Evolutionary conservation across 2,329 filamentous ascomycete species (phyloP), one percentile per base, ranked within the genome.

Genomic region (Xylaria sp.): DNA sequence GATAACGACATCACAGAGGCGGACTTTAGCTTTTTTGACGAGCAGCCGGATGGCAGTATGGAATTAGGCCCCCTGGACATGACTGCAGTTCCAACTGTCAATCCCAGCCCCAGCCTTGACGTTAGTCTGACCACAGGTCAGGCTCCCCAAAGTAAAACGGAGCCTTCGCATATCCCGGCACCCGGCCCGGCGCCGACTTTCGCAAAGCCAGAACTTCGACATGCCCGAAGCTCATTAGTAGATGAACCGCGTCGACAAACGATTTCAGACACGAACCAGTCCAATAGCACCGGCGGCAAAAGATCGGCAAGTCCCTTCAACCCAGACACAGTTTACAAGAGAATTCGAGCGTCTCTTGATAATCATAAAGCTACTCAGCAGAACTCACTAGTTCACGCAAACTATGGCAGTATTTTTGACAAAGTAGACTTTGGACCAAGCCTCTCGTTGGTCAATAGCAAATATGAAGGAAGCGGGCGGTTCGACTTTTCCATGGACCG

Each of bases 1-100:
- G 88, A 90, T n/a, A 87, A 89, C 71, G 88, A 90, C 72, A 85
- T 95, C n/a, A 94, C 91, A 0, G 93, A 96, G 73, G 92, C 89
- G 6, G 93, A 96, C 76, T 95, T 95, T 78, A 93, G 88, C 77
- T 95, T 94, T 79, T 95, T 95, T 73, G 92, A 95, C 74, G 90
- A 91, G 69, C 81, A 86, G 31, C 84, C 86, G 2, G 82, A 70
- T 9, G 58, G 78, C 2, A 80, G 79, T 12, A 78, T 80, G 28
- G 82, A 82, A 51, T 67, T 85, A 50, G 80, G 82, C 41, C 71
- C 81, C 2, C 73, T 81, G 12, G 78, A 75, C 31, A 63, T 81
- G 41, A 70, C 79, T 12, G 77, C 76, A 8, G 73, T 81, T 48
- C 67, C 74, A 18, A 73, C 72, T 34, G 23, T 73, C 50, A 65